Base-by-base conservation (phyloP, 2,329 filamentous ascomycete species). In the Neonectria ditissima region DNA sequence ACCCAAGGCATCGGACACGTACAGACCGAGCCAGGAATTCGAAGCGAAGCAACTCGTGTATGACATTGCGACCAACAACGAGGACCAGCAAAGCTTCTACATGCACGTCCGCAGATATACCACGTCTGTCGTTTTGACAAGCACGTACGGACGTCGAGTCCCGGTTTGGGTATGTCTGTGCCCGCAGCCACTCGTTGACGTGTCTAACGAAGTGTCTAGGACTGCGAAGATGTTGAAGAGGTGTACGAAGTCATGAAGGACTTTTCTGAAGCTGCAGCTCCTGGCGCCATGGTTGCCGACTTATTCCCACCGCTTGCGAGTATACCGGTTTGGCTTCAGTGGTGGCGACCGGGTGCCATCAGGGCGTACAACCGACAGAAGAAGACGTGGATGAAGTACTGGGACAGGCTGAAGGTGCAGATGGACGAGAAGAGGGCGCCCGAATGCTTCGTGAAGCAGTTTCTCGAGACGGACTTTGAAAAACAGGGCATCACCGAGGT, bases 401-500 rank as follows among this genome's bases (percentile, higher is more conserved):
- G 62, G 62, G 50, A 65, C 18, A 54, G 53, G 20, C 30, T 62
- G 2, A 48, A 63, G n/a, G 14, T 11, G 3, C 5, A 18, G 3
- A 9, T 60, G 1, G n/a, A 65, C 4, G 58, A 65, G 18, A 50
- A 44, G 1, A 18, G 47, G n/a, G 62, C 62, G 9, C 62, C 62
- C 1, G 52, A 61, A 22, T 65, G 62, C 14, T 37, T 65, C 8
- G 57, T 62, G 0, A 50, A 43, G 24, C 52, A 65, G 13, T 30
- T 65, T 28, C 18, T 48, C 1, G 58, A 65, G 41, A 28, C 45
- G 14, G 32, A 61, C 16, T n/a, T 65, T 14, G 48, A 62, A n/a
- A 62, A 65, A 43, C 57, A 62, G n/a, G 62, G 58, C n/a, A 65
- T 65, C n/a, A 48, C 47, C 4, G 57, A 65, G 30, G 53, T 57